Conservation (phyloP, 2,329 filamentous ascomycete species). For the Raffaelea deltoideospora region DNA sequence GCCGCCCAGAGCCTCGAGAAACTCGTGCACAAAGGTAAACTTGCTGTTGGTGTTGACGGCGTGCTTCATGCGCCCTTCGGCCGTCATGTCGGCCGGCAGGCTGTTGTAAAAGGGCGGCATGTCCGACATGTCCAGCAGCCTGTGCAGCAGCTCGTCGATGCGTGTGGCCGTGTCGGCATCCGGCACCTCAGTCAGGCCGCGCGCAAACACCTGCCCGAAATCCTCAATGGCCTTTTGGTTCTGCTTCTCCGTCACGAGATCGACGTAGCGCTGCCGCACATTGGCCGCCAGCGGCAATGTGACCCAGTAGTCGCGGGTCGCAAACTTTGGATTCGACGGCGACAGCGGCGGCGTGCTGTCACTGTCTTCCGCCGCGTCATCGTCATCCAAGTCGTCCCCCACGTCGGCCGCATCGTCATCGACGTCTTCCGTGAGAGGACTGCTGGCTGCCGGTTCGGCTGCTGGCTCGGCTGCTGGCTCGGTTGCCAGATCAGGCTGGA, state of each 20-base stretch:
- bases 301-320: constrained; percentile 28
- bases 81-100: constrained; percentile 24
- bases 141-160: constrained; percentile 35
- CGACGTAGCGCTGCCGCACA: constrained; percentile 34
- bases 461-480: too few relatives aligned
- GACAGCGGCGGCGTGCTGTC: neutral
- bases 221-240: constrained; percentile 26
- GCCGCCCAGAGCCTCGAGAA: constrained; percentile 28
- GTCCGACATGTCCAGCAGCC: constrained; percentile 39
- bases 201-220: constrained; percentile 28
- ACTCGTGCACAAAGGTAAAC: constrained; percentile 41
- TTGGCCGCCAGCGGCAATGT: constrained; percentile 42
- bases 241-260: constrained; percentile 27
- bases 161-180: constrained; percentile 23
- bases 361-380: neutral
- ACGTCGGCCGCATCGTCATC: neutral
- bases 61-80: constrained; percentile 32
- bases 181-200: constrained; percentile 23
- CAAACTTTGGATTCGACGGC: constrained; percentile 1
- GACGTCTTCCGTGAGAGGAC: constrained; percentile 3
- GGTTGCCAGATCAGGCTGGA: too few relatives aligned
- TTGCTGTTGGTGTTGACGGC: constrained; percentile 43
- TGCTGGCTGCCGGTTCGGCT: too few relatives aligned
- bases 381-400: neutral
- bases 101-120: constrained; percentile 36